A percentile compares a stretch with the other conserved stretches of the same genome.
These are phyloP conservation scores for Verbascum thapsus DNA, from an alignment of 257 asterid species.

Conservation along the genomic window DNA sequence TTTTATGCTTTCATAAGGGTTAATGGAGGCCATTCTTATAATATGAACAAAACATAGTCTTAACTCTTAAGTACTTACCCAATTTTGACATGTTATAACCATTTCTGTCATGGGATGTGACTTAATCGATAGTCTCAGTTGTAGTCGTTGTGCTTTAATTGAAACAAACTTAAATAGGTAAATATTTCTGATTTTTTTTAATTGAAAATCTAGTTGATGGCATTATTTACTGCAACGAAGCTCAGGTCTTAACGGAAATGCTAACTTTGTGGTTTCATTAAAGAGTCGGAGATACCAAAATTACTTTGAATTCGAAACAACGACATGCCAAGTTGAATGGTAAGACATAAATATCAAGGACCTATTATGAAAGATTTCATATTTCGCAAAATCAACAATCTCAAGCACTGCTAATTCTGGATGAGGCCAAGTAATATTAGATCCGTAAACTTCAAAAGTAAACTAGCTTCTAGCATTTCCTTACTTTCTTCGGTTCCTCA, in stretches of 20 bases:
- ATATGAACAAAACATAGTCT: slow-evolving; percentile 5
- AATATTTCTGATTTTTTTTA: slow-evolving; percentile 10
- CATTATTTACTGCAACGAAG: background rate
- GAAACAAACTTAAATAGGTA: slow-evolving; percentile 18
- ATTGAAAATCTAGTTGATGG: slow-evolving; percentile 3
- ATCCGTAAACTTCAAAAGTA: slow-evolving; percentile 16
- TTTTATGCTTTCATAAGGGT: slow-evolving; percentile 4
- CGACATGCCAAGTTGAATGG: background rate
- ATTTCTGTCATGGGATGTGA: slow-evolving; percentile 5
- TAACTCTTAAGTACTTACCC: too few relatives aligned
- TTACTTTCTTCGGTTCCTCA: slow-evolving; percentile 4
- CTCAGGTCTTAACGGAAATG: background rate
- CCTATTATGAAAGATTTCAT: background rate
- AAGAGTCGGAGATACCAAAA: slow-evolving; percentile 2
- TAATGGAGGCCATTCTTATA: background rate
- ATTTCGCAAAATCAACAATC: background rate
- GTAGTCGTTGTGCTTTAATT: background rate
- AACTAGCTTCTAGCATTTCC: slow-evolving; percentile 12
- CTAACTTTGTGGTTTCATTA: background rate
- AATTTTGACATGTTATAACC: slow-evolving; percentile 7
- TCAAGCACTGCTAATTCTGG: slow-evolving; percentile 14
- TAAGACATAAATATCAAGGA: slow-evolving; percentile 17
- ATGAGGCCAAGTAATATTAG: slow-evolving; percentile 7
- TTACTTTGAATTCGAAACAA: slow-evolving; percentile 6
- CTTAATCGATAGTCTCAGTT: slow-evolving; percentile 2